These are phyloP conservation scores for Monsonia emarginata DNA, from an alignment of 441 rosid genomes.

Conservation along the genomic window DNA sequence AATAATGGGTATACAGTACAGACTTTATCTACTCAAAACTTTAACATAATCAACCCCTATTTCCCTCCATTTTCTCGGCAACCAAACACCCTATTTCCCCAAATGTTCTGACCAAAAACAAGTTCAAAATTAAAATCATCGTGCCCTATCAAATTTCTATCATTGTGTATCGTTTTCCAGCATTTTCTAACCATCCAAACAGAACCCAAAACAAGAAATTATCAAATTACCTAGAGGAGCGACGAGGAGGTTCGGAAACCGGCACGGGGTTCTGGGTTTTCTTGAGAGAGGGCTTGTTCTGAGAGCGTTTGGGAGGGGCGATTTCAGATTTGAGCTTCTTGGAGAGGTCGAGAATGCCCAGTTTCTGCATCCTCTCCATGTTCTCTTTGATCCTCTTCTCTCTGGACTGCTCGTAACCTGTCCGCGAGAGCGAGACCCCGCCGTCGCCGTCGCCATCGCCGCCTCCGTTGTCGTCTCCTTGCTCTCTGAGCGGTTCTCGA, in stretches of 20 bases:
- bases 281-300: neutral
- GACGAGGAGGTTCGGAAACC: slow-evolving; percentile 1
- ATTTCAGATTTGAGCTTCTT: slow-evolving; percentile 8
- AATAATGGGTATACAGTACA: too few relatives aligned
- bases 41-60: neutral
- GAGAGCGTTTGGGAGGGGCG: too few relatives aligned
- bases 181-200: neutral
- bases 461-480: neutral
- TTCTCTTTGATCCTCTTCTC: slow-evolving; percentile 22
- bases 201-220: neutral
- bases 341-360: slow-evolving; percentile 16
- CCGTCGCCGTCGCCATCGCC: neutral
- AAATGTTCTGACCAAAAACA: neutral
- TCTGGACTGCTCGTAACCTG: slow-evolving; percentile 12
- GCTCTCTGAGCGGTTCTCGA: neutral
- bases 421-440: too few relatives aligned
- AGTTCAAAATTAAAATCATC: neutral
- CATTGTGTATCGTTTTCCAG: neutral
- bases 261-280: neutral
- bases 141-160: neutral
- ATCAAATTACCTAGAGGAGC: slow-evolving; percentile 19
- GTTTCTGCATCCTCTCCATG: slow-evolving; percentile 19
- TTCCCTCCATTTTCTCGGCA: neutral
- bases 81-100: neutral
- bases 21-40: neutral